Base-by-base conservation (phyloP, 345 rosid species). In the Salix suchowensis region DNA sequence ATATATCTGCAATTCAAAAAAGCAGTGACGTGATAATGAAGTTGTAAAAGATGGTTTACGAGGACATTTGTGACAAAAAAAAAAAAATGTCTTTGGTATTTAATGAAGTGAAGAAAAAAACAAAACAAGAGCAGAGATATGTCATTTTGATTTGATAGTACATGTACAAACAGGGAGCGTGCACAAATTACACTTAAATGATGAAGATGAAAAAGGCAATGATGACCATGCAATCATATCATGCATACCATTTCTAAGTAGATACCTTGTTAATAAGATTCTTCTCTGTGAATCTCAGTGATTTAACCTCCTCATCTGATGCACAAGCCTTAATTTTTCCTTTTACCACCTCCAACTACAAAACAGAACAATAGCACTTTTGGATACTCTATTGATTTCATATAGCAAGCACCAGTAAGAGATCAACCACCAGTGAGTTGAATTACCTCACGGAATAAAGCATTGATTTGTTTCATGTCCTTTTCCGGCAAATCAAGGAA, bases 181-280 rank as follows among this genome's bases (percentile, higher is more conserved):
- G 40, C 40, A 55, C 30, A 50, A 21, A 21, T 21, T 16, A 32
- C 67, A 50, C 16, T 26, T 30, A 46, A 61, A 21, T 13, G 9
- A 36, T 8, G 55, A 14, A 34, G 44, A 55, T 18, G n/a, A n/a
- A 7, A 11, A 15, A 18, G 6, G 40, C 15, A 28, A 23, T 23
- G 24, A 77, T 46, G 60, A 40, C 13, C 54, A 66, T 23, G 19
- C 12, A 55, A 74, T 26, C 68, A 73, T 16, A 68, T 28, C 36
- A 67, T 7, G 44, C n/a, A 37, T 24, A 61, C 40, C 13, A 32
- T n/a, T 28, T 46, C 69, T 30, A 42, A 21, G 18, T 30, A 62
- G 21, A 70, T 86, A 94, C 98, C 97, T 90, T 88, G 83, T 87
- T 91, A 64, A 95, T 92, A 82, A 95, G 89, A 78, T 91, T 87